A percentile compares a stretch with the other conserved stretches of the same genome.
Evolutionary conservation across 306 rosid species (phyloP).

Genomic region (Dicorynia guianensis): DNA sequence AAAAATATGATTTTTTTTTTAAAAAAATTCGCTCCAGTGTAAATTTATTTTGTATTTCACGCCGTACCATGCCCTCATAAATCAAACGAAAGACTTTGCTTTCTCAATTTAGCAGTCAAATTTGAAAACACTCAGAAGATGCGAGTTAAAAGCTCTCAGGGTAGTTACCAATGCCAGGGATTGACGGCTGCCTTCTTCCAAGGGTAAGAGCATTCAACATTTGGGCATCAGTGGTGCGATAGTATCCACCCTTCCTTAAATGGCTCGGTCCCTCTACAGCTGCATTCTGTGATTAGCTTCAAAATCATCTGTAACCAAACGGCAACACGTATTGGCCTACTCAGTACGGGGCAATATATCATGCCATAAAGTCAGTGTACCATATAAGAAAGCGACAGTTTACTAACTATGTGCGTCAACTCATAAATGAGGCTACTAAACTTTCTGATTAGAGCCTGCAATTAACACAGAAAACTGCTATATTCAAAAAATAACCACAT

Average conservation of each 20-base stretch:
- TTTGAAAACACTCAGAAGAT: too few relatives aligned
- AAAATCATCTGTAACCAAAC: background rate
- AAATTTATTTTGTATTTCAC: too few relatives aligned
- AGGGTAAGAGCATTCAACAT: too few relatives aligned
- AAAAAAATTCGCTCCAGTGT: too few relatives aligned
- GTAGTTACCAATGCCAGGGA: background rate
- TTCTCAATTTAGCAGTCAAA: too few relatives aligned
- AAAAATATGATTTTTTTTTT: too few relatives aligned
- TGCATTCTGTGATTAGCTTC: slow-evolving; percentile 16
- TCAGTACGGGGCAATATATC: background rate
- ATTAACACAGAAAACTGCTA: background rate
- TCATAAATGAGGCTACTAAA: background rate
- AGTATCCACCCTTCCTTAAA: background rate
- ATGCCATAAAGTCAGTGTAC: slow-evolving; percentile 24
- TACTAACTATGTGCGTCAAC: background rate
- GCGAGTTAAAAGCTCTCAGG: too few relatives aligned
- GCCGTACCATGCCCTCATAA: too few relatives aligned
- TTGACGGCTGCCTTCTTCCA: too few relatives aligned
- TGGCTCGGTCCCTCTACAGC: slow-evolving; percentile 35
- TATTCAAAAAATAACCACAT: background rate
- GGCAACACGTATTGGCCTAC: slow-evolving; percentile 1
- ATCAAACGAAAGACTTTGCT: too few relatives aligned
- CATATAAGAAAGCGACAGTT: background rate
- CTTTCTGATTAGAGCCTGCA: slow-evolving; percentile 11
- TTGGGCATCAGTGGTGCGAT: background rate